Evolutionary conservation across 345 rosid species (phyloP), one percentile per base, ranked within the genome.

Genomic region (Populus pruinosa): DNA sequence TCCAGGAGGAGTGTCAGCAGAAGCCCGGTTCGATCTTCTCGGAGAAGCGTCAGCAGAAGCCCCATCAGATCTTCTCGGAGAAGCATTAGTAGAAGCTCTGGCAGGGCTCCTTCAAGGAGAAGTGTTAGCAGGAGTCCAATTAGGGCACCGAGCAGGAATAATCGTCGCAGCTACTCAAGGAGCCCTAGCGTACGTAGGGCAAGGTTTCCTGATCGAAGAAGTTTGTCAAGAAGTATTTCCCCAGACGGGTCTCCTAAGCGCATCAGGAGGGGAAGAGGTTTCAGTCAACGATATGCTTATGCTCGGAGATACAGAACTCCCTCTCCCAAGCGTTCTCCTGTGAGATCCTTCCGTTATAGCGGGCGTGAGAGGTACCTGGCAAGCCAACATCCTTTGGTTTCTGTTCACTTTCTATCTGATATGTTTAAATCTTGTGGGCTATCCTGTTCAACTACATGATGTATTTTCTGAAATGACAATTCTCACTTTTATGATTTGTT

Each of bases 201-300:
- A 35, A 87, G 93, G 85, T 90, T 96, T 66, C 97, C 97, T 71
- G 88, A 39, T 50, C 90, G 90, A 72, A 85, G 93, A 90, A 90
- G 96, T 87, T 80, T 85, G 79, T 92, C 99, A 33, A 92, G 93
- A 84, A 95, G 99, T 47, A 86, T 77, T 79, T 91, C 98, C 11
- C 98, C 97, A 7, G 90, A 83, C 83, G 91, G 88, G 47, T 92
- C 92, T 16, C 92, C 91, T 5, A 92, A 88, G 85, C 97, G 97
- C 50, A 88, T 93, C 56, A 89, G 92, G 82, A 92, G 99, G 81
- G 99, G 99, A 5, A 87, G 99, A 41, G 99, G 99, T 65, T 91
- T 96, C 78, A 94, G 98, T 80, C 88, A 92, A 77, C 87, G 93
- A 44, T 96, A 87, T 76, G 91, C 99, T 29, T 93, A 90, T 77